A percentile compares a stretch with the other conserved stretches of the same genome.
These are phyloP conservation scores for Triadica sebifera DNA, from an alignment of 345 rosid genomes.

Conservation along the genomic window DNA sequence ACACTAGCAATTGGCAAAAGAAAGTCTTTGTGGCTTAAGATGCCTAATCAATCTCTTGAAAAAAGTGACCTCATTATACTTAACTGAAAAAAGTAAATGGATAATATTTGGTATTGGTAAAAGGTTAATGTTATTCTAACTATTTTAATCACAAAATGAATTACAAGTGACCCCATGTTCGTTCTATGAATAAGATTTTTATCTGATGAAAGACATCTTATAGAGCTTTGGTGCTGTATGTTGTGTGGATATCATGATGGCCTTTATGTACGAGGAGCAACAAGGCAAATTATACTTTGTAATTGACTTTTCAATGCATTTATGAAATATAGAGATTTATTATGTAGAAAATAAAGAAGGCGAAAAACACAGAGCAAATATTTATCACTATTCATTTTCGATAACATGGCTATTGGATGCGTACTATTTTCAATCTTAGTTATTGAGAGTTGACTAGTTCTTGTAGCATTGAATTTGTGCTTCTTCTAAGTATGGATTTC, in stretches of 20 bases:
- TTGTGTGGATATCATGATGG: conserved; percentile 4
- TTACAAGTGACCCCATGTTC: conserved; percentile 1
- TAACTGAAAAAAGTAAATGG: not conserved
- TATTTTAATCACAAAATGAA: not conserved
- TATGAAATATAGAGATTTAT: not conserved
- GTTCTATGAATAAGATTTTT: conserved; percentile 1
- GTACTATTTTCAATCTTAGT: not conserved
- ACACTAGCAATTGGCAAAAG: not conserved
- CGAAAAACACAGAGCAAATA: not conserved
- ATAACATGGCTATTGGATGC: not conserved
- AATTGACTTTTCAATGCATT: conserved; percentile 2
- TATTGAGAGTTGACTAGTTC: not conserved
- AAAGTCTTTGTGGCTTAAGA: not conserved
- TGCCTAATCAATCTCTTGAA: not conserved
- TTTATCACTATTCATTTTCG: not conserved
- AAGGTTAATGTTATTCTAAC: not conserved
- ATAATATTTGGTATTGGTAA: not conserved
- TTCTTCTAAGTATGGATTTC: not conserved
- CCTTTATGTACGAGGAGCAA: not conserved
- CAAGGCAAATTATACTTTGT: not conserved
- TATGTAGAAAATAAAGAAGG: not conserved
- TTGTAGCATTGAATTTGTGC: not conserved
- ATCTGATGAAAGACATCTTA: not conserved
- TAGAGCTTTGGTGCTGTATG: not conserved
- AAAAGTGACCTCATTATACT: too few relatives aligned